Base-by-base conservation (phyloP, 441 rosid genomes). In the Capsella rubella region DNA sequence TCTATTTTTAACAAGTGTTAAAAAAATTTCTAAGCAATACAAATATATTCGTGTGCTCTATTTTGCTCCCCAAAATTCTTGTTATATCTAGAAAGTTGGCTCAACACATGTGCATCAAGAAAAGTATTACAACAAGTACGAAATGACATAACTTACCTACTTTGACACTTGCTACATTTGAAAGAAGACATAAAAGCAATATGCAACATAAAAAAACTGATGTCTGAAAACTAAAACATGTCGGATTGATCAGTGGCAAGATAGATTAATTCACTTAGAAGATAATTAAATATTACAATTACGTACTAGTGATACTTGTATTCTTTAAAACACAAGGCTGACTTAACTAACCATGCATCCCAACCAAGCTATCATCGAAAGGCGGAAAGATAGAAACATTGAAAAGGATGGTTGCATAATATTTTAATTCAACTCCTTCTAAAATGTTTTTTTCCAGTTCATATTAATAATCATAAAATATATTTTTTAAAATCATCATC, bases 341-440 rank as follows among this genome's bases (percentile, higher is more conserved):
- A 45, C 8, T 29, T 16, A 29, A 58, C 14, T 50, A 58, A 67
- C n/a, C 25, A 58, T 49, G 42, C 66, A 64, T 60, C 55, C 54
- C 18, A 34, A 51, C 40, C 7, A 67, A 34, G 40, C 39, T 7
- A 67, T 67, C 14, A 40, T 51, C 46, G 63, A 31, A 51, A 67
- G 11, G 7, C 39, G 46, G 51, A 74, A 57, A 28, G 39, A 35
- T 13, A 15, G n/a, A 35, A 58, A 18, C 25, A 27, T 39, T 47
- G 2, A 10, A 46, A 64, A 64, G 1, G 15, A 37, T 32, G 55
- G 45, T 46, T 63, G 43, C 69, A 62, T 63, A 25, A 73, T 49
- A 65, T 58, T 37, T 21, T 39, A 65, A 65, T 14, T 74, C 37
- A 46, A 46, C 71, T 58, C 65, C 49, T 57, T 4, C 66, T 28